Evolutionary conservation across 2,329 filamentous ascomycete genomes (phyloP).

Genomic region (Dactylellina sp.): DNA sequence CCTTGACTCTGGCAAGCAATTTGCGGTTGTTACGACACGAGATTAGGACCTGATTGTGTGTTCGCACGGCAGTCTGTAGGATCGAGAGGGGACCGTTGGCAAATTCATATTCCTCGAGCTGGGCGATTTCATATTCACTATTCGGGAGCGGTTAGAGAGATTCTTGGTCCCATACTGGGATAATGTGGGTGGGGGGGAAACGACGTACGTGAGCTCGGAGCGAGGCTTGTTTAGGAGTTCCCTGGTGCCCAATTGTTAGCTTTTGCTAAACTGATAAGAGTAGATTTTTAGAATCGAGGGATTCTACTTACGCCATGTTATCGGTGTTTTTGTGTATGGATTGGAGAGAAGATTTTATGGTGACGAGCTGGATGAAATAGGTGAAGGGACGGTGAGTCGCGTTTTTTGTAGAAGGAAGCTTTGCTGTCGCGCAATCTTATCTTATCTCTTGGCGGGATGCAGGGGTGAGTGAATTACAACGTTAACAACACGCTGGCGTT

Average conservation of each 20-base stretch:
- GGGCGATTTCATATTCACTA: slow-evolving; percentile 90
- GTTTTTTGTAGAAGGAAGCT: slow-evolving; percentile 50
- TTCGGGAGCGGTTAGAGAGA: slow-evolving; percentile 58
- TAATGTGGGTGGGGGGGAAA: slow-evolving; percentile 31
- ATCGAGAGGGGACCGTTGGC: slow-evolving; percentile 86
- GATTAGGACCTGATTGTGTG: slow-evolving; percentile 94
- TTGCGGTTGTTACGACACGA: slow-evolving; percentile 99
- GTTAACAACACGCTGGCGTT: slow-evolving; percentile 28
- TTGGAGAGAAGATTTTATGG: background rate
- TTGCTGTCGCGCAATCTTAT: slow-evolving; percentile 47
- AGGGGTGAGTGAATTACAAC: slow-evolving; percentile 6
- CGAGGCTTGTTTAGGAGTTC: slow-evolving; percentile 90
- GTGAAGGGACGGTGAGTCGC: slow-evolving; percentile 40
- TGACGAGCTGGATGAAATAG: slow-evolving; percentile 2
- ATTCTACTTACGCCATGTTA: slow-evolving; percentile 51
- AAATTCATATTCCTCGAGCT: slow-evolving; percentile 79
- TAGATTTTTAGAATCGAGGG: background rate
- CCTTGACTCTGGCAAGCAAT: slow-evolving; percentile 95
- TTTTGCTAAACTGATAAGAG: slow-evolving; percentile 19
- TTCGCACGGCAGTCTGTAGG: slow-evolving; percentile 94
- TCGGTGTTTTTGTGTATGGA: slow-evolving; percentile 3
- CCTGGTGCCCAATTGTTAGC: slow-evolving; percentile 66
- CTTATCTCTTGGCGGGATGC: slow-evolving; percentile 25
- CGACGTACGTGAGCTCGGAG: slow-evolving; percentile 86
- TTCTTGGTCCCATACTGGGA: slow-evolving; percentile 17